phyloP scores from a whole-genome alignment of 23 red algal species.

The Gracilaria caudata region DNA sequence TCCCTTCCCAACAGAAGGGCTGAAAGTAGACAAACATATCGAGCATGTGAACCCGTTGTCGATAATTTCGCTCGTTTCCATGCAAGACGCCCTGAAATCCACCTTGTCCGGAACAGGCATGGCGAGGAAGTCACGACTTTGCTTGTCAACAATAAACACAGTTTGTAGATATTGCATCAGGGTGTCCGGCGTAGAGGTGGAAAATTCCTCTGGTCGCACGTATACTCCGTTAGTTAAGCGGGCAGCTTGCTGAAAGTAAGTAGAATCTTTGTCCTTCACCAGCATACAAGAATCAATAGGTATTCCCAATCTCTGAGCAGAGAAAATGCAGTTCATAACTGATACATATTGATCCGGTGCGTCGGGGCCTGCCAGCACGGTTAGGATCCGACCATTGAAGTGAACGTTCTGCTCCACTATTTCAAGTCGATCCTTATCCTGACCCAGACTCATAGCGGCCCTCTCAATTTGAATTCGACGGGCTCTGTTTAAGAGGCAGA shows the following conservation, averaged over 20 bases:
- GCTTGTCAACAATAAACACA: constrained; percentile 61
- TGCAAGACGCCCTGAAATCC: constrained; percentile 90
- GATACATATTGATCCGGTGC: constrained; percentile 67
- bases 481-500: constrained; percentile 68
- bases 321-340: constrained; percentile 80
- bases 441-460: constrained; percentile 48
- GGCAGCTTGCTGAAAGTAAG: constrained; percentile 81
- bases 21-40: constrained; percentile 75
- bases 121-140: constrained; percentile 54
- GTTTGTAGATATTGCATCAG: constrained; percentile 64
- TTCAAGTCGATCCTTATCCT: constrained; percentile 22
- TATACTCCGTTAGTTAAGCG: constrained; percentile 83
- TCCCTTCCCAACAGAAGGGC: constrained; percentile 29
- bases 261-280: constrained; percentile 36
- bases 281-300: constrained; percentile 67
- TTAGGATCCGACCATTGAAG: constrained; percentile 50
- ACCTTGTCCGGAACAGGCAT: constrained; percentile 69
- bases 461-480: constrained; percentile 37
- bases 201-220: constrained; percentile 23
- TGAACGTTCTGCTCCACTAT: constrained; percentile 2
- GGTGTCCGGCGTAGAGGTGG: constrained; percentile 9
- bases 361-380: constrained; percentile 40
- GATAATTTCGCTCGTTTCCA: constrained; percentile 65
- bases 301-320: constrained; percentile 66
- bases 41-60: constrained; percentile 83